phyloP scores from a whole-genome alignment of 2,329 filamentous ascomycete species.

The Aspergillus latus region DNA sequence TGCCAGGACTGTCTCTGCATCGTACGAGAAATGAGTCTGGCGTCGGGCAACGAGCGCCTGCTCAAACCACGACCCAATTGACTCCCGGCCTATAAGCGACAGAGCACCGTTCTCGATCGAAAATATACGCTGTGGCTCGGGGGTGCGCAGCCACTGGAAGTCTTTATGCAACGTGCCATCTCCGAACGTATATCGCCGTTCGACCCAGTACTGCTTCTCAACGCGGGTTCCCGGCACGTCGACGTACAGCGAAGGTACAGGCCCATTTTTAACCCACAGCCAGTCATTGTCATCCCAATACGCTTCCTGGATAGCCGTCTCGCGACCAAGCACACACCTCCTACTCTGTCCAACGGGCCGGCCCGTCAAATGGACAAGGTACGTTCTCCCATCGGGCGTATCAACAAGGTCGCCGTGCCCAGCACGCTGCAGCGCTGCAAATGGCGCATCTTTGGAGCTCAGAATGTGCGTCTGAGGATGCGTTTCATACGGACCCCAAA shows the following conservation, averaged over 20 bases:
- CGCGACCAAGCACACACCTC: slow-evolving; percentile 10
- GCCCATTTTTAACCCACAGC: slow-evolving; percentile 10
- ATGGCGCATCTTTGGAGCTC: slow-evolving; percentile 8
- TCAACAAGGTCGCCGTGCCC: slow-evolving; percentile 14
- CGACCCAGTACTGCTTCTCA: slow-evolving; percentile 7
- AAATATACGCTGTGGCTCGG: slow-evolving; percentile 11
- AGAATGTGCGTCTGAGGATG: slow-evolving; percentile 6
- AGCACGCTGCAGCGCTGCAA: slow-evolving; percentile 9
- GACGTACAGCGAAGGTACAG: slow-evolving; percentile 11
- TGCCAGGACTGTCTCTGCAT: slow-evolving; percentile 8
- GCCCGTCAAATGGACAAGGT: slow-evolving; percentile 12
- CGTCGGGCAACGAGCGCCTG: slow-evolving; percentile 13
- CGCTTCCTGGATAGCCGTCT: slow-evolving; percentile 11
- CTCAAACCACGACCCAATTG: slow-evolving; percentile 16
- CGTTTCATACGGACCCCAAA: slow-evolving; percentile 41
- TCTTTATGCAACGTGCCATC: slow-evolving; percentile 6
- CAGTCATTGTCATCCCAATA: slow-evolving; percentile 13
- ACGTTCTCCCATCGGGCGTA: slow-evolving; percentile 4
- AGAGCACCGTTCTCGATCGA: neutral
- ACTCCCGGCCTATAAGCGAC: slow-evolving; percentile 9
- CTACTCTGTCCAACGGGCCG: slow-evolving; percentile 13
- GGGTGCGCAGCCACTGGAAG: slow-evolving; percentile 13
- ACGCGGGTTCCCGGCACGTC: slow-evolving; percentile 1
- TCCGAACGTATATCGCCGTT: slow-evolving; percentile 9
- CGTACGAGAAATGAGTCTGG: slow-evolving; percentile 15